Evolutionary conservation across 805 yeast genomes (phyloP).

Genomic region (Barnettozyma vustinii): DNA sequence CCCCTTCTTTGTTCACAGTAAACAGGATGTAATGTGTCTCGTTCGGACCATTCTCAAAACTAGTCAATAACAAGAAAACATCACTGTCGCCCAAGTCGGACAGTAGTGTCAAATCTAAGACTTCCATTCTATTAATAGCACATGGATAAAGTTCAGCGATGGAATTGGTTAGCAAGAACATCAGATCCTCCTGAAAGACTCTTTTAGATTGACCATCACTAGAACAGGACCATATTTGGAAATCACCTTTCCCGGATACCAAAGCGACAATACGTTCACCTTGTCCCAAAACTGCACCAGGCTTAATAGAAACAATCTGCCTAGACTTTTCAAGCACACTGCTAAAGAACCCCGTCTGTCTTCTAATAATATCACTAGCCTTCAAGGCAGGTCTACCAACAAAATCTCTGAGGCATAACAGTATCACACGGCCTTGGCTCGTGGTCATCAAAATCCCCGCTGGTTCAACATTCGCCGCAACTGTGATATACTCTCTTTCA

Average conservation of each 20-base stretch:
- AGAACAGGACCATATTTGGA: constrained; percentile 45
- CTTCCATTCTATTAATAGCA: constrained; percentile 42
- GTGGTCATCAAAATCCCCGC: constrained; percentile 72
- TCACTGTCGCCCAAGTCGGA: constrained; percentile 30
- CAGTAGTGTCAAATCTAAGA: constrained; percentile 59
- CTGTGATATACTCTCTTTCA: constrained; percentile 50
- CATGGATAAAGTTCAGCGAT: constrained; percentile 46
- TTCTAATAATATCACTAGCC: constrained; percentile 20
- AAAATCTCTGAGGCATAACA: constrained; percentile 60
- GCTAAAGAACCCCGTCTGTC: constrained; percentile 32
- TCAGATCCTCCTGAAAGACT: constrained; percentile 32
- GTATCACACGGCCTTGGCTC: constrained; percentile 56
- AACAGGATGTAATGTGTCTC: constrained; percentile 42
- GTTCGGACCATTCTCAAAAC: constrained; percentile 21
- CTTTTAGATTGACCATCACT: constrained; percentile 38
- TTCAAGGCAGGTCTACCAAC: constrained; percentile 52
- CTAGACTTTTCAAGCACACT: constrained; percentile 25
- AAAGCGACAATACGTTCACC: constrained; percentile 41
- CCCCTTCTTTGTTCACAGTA: constrained; percentile 45
- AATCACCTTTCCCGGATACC: constrained; percentile 38
- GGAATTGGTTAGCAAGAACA: constrained; percentile 32
- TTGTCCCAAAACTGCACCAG: constrained; percentile 46
- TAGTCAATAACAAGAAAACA: constrained; percentile 44
- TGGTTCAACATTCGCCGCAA: constrained; percentile 60
- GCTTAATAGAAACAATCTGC: constrained; percentile 52